Conservation (phyloP, 257 asterid species). For the Solanum paucissectum region DNA sequence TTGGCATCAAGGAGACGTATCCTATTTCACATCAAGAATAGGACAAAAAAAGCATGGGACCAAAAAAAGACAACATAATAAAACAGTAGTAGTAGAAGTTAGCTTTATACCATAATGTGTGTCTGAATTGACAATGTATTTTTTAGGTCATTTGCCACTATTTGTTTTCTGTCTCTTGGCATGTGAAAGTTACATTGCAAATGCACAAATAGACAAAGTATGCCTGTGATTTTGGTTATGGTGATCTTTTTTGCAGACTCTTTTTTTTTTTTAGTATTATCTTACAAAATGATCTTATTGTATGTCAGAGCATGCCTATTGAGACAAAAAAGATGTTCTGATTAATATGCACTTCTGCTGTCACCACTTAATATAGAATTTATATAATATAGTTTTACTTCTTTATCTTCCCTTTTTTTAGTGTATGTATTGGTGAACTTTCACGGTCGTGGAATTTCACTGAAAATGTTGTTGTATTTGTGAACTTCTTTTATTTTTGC, state of each 20-base stretch:
- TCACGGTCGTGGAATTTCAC: too few relatives aligned
- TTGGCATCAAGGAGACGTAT: background rate
- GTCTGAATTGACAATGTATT: background rate
- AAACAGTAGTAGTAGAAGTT: background rate
- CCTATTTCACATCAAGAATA: background rate
- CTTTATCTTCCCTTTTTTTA: background rate
- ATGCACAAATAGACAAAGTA: background rate
- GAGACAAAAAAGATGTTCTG: background rate
- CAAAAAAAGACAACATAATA: background rate
- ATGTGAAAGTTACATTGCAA: constrained; percentile 5
- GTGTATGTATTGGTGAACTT: background rate
- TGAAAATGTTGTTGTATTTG: background rate
- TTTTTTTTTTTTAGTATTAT: background rate
- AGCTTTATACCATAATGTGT: background rate
- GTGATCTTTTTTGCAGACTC: background rate
- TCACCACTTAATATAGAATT: background rate
- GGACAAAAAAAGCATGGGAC: background rate
- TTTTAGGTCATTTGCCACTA: background rate
- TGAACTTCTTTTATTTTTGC: background rate
- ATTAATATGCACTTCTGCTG: background rate
- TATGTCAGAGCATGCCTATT: background rate
- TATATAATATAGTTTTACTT: background rate
- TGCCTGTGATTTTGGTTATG: background rate
- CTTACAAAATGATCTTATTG: background rate
- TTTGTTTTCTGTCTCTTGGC: background rate